A percentile compares a stretch with the other conserved stretches of the same genome.
These are phyloP conservation scores for Hypholoma fasciculare DNA, from an alignment of 768 basidiomycete species.

Conservation along the genomic window DNA sequence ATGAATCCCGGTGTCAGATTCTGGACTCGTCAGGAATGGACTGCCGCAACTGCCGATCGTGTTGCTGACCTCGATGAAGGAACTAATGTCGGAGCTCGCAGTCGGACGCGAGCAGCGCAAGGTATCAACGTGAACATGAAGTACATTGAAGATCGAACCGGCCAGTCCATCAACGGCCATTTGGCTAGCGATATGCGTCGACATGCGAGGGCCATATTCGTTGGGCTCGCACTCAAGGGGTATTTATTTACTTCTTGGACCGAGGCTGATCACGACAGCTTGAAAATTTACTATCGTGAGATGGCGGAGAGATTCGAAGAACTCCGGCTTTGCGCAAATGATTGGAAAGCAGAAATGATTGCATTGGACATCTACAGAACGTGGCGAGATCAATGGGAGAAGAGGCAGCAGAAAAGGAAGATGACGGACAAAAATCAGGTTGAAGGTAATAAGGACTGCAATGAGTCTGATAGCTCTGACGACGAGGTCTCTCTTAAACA, in stretches of 20 bases:
- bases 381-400: neutral
- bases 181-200: neutral
- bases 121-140: neutral
- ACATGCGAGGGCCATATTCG: neutral
- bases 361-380: conserved; percentile 1
- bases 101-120: neutral
- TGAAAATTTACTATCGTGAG: neutral
- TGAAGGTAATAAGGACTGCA: neutral
- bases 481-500: neutral
- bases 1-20: neutral
- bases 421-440: neutral
- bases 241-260: neutral
- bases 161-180: neutral
- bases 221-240: neutral
- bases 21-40: neutral
- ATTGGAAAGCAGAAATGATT: neutral
- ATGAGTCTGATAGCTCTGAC: neutral
- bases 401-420: neutral
- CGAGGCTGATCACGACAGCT: neutral
- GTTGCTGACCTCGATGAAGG: neutral
- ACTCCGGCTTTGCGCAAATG: neutral
- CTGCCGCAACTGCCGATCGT: neutral
- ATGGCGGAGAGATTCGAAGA: neutral
- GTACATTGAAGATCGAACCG: neutral
- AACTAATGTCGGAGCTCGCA: neutral